These are phyloP conservation scores for Calocybe cyanea DNA, from an alignment of 768 basidiomycete genomes.

Conservation along the genomic window DNA sequence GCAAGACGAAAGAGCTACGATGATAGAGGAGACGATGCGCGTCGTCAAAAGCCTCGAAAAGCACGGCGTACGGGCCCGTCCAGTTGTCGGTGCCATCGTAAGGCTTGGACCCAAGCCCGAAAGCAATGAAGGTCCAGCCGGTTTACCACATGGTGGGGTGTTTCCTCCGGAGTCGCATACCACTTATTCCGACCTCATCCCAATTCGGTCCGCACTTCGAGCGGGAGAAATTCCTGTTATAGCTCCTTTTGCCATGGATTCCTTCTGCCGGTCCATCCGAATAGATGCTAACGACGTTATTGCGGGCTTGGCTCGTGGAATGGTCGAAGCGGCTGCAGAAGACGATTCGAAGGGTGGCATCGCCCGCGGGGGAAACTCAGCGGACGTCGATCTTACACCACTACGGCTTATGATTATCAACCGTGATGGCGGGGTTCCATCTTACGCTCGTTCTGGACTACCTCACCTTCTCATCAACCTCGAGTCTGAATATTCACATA, in stretches of 20 bases:
- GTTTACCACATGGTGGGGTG: constrained; percentile 16
- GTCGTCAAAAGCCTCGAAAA: constrained; percentile 78
- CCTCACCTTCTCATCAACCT: constrained; percentile 97
- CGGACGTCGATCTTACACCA: constrained; percentile 81
- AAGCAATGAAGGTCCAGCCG: constrained; percentile 15
- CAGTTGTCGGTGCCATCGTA: constrained; percentile 83
- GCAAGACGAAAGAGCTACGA: constrained; percentile 59
- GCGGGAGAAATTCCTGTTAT: constrained; percentile 97
- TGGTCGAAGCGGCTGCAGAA: constrained; percentile 55
- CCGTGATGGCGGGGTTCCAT: constrained; percentile 93
- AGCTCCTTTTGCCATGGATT: constrained; percentile 89
- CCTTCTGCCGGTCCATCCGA: constrained; percentile 81
- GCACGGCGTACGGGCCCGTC: constrained; percentile 84
- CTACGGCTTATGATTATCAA: constrained; percentile 97
- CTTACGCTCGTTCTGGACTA: constrained; percentile 90
- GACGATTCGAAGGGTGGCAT: constrained; percentile 24
- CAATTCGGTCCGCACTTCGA: constrained; percentile 83
- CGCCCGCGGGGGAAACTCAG: constrained; percentile 37
- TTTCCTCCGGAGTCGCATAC: constrained; percentile 73
- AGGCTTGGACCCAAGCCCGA: constrained; percentile 75
- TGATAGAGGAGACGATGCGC: constrained; percentile 81
- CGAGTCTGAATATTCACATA: constrained; percentile 79
- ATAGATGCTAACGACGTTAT: constrained; percentile 87
- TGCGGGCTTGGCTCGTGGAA: constrained; percentile 80
- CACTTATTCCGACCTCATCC: constrained; percentile 71